Evolutionary conservation across 1,284 basidiomycete species (phyloP).

Genomic region (Ustilago crameri): DNA sequence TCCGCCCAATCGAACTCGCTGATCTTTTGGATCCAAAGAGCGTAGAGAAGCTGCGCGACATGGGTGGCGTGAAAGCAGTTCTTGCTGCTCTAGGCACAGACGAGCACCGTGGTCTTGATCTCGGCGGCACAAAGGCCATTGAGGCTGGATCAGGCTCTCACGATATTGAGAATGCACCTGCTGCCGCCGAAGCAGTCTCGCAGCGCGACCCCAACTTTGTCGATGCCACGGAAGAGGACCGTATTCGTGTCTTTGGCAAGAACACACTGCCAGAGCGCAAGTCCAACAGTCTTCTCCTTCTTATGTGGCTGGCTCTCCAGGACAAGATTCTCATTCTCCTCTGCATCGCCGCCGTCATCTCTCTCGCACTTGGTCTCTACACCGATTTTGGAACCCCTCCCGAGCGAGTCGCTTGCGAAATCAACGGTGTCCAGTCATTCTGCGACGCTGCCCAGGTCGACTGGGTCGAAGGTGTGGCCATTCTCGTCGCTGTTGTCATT

Average conservation of each 20-base stretch:
- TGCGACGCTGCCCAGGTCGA: conserved; percentile 72
- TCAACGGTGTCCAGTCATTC: conserved; percentile 56
- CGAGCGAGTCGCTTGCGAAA: conserved; percentile 70
- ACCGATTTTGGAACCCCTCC: conserved; percentile 80
- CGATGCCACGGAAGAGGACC: conserved; percentile 48
- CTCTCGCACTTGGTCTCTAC: conserved; percentile 92
- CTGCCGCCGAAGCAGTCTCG: conserved; percentile 7
- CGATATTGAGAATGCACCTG: conserved; percentile 29
- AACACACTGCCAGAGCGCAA: conserved; percentile 83
- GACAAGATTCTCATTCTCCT: conserved; percentile 93
- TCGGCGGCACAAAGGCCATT: conserved; percentile 43
- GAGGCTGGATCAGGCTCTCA: conserved; percentile 20
- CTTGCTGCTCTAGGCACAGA: conserved; percentile 81
- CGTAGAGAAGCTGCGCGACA: conserved; percentile 75
- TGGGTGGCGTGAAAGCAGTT: conserved; percentile 81
- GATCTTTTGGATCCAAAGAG: conserved; percentile 88
- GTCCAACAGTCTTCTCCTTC: conserved; percentile 80
- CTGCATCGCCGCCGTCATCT: conserved; percentile 89
- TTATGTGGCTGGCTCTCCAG: conserved; percentile 95
- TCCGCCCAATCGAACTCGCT: conserved; percentile 80
- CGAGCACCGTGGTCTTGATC: conserved; percentile 67
- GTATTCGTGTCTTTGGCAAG: conserved; percentile 76
- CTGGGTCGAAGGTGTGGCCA: conserved; percentile 98
- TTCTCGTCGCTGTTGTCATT: conserved; percentile 83
- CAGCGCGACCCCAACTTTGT: conserved; percentile 37